Evolutionary conservation across 129 eudicot genomes (phyloP), one percentile per base, ranked within the genome.

Genomic region (Centella asiatica): DNA sequence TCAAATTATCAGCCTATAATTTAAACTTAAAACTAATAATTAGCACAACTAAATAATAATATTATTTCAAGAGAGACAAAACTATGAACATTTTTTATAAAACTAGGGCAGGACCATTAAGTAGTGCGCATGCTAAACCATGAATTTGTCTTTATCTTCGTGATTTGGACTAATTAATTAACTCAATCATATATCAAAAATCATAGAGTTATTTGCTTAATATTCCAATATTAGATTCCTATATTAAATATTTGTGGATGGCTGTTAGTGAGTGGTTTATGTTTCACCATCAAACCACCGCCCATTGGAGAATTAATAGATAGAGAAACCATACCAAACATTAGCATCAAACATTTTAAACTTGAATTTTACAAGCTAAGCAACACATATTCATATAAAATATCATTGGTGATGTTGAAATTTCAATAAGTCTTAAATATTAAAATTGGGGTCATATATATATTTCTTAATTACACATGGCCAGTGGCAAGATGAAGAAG

Each of bases 1-100:
- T 82, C 48, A 93, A 74, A 69, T 93, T 87, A 77, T 93, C 99
- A 56, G 92, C 99, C 99, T 93, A 66, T 2, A 65, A 44, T 57
- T n/a, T 27, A 37, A 4, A 32, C 3, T 20, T 19, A 13, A 57
- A 19, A 32, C 40, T n/a, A 57, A 32, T 57, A 6, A 32, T 24
- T 29, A 31, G 9, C 28, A 54, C 3, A 66, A 53, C 26, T 44
- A 27, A 56, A 55, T 25, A 7, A 55, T 28, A 7, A 19, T 34
- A 25, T 12, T 33, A 57, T 6, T 17, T 13, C 20, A 23, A 42
- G 59, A 18, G 13, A 45, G 59, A 34, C n/a, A 45, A n/a, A n/a
- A 46, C 42, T 31, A 60, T 67, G 28, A 58, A 17, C 22, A 37
- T 19, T 1, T 31, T 7, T n/a, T 34, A 20, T 20, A 32, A 2